Evolutionary conservation across 352 stramenopile species (phyloP).

Genomic region (Phytophthora aleatoria): DNA sequence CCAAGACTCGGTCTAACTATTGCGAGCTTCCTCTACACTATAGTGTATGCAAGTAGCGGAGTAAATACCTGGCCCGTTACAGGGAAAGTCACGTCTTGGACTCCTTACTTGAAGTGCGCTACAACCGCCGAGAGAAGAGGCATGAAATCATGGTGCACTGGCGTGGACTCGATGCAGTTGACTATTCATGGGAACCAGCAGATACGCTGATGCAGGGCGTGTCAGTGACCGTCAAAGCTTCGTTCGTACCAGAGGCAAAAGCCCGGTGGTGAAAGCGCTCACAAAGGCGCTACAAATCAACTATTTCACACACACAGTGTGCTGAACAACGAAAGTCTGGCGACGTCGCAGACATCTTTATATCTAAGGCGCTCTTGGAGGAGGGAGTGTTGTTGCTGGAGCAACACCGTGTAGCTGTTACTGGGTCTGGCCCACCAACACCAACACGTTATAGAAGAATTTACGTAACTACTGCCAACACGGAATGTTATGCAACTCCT

Average conservation of each 20-base stretch:
- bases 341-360: neutral
- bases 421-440: neutral
- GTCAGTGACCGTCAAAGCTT: neutral
- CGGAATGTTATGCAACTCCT: neutral
- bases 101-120: neutral
- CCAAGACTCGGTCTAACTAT: too few relatives aligned
- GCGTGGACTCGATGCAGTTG: neutral
- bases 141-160: slow-evolving; percentile 2
- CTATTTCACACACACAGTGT: neutral
- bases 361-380: neutral
- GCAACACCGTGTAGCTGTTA: neutral
- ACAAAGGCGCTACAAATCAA: neutral
- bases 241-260: neutral
- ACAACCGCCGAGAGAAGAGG: neutral
- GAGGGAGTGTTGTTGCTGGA: neutral
- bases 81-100: neutral
- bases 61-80: too few relatives aligned
- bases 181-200: neutral
- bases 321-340: neutral
- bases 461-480: neutral
- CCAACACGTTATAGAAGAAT: neutral
- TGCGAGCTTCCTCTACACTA: too few relatives aligned
- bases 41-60: too few relatives aligned
- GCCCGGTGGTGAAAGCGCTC: neutral
- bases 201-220: neutral